These are phyloP conservation scores for Escallonia rubra DNA, from an alignment of 129 eudicot species.

Conservation along the genomic window DNA sequence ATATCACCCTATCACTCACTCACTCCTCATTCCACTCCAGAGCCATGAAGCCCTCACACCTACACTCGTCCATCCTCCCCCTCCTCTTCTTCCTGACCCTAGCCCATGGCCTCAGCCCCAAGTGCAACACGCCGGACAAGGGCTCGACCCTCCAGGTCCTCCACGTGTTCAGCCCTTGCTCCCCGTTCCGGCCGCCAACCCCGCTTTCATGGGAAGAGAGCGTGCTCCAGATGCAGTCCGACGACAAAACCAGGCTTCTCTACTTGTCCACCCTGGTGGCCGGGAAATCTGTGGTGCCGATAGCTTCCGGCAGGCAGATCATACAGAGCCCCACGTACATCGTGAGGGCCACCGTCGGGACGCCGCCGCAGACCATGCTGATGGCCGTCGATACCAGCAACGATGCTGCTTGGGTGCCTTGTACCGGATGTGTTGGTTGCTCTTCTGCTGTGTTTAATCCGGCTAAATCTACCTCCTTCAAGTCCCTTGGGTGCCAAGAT, in stretches of 20 bases:
- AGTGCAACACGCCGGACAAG: conserved; percentile 37
- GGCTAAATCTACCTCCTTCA: conserved; percentile 55
- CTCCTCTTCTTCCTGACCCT: conserved; percentile 23
- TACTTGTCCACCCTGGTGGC: conserved; percentile 71
- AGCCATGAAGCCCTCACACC: conserved; percentile 8
- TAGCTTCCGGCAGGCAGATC: conserved; percentile 79
- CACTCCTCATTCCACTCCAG: background rate
- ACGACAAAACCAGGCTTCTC: conserved; percentile 65
- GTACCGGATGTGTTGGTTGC: conserved; percentile 84
- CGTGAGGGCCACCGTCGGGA: conserved; percentile 75
- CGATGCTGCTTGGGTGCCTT: conserved; percentile 88
- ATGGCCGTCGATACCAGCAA: conserved; percentile 93
- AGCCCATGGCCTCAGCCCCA: conserved; percentile 31
- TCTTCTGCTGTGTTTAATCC: conserved; percentile 41
- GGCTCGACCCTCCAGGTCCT: conserved; percentile 64
- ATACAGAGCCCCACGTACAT: conserved; percentile 84
- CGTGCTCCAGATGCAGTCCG: conserved; percentile 65
- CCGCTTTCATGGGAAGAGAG: conserved; percentile 72
- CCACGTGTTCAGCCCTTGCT: conserved; percentile 85
- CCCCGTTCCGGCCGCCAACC: conserved; percentile 63
- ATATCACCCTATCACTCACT: background rate
- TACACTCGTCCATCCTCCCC: conserved; percentile 3
- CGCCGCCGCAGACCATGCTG: conserved; percentile 73
- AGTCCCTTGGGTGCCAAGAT: conserved; percentile 50
- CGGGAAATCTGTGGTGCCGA: conserved; percentile 61